Evolutionary conservation across 306 rosid genomes (phyloP).

Genomic region (Inga leiocalycina): DNA sequence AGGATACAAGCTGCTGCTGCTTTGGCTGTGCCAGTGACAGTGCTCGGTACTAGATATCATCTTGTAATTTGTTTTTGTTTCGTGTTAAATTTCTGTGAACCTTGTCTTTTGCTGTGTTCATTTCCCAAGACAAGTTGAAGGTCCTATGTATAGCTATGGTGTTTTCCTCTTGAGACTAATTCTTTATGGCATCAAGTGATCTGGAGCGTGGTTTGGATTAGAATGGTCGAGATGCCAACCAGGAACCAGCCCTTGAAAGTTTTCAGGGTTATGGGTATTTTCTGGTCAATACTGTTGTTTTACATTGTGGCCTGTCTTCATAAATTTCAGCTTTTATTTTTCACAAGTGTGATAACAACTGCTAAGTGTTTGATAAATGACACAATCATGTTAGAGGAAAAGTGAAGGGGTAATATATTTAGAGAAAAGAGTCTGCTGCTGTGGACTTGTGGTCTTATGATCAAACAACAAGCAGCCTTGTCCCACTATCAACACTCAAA

Average conservation of each 20-base stretch:
- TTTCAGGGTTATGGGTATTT: background rate
- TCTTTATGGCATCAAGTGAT: background rate
- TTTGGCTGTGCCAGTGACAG: slow-evolving; percentile 79
- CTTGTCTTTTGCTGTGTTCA: background rate
- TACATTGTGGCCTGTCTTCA: background rate
- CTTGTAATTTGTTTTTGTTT: background rate
- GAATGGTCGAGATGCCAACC: background rate
- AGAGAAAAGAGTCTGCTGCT: background rate
- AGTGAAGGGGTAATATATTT: background rate
- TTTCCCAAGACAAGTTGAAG: background rate
- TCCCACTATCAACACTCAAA: background rate
- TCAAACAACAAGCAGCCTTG: background rate
- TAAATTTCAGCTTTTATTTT: background rate
- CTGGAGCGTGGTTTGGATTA: background rate
- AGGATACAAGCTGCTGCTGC: slow-evolving; percentile 98
- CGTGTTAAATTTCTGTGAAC: background rate
- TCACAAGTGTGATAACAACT: background rate
- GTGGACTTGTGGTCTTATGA: background rate
- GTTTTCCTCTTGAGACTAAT: background rate
- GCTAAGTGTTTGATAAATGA: background rate
- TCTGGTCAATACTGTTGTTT: background rate
- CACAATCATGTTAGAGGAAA: background rate
- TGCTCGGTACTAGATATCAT: slow-evolving; percentile 53
- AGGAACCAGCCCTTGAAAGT: background rate
- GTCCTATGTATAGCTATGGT: background rate